A percentile compares a stretch with the other conserved stretches of the same genome.
phyloP scores from a whole-genome alignment of 352 stramenopile species.

The Pythium vanterpoolii region DNA sequence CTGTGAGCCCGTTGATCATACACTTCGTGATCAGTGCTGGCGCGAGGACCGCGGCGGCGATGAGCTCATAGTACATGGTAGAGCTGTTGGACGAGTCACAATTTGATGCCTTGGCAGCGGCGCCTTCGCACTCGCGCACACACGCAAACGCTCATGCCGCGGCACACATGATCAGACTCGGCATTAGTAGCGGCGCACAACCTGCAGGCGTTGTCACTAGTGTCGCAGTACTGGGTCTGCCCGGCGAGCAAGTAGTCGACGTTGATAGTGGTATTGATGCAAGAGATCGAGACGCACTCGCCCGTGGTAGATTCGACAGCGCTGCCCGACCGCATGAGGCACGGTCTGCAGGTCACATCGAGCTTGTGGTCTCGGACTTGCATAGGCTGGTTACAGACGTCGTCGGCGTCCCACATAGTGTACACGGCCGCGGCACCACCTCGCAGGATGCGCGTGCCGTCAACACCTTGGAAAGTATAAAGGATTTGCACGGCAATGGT shows the following conservation, averaged over 20 bases:
- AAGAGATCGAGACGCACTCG: constrained; percentile 28
- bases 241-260: constrained; percentile 26
- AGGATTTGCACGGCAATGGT: neutral
- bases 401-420: constrained; percentile 2
- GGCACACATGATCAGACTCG: constrained; percentile 9
- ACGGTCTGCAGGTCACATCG: constrained; percentile 21
- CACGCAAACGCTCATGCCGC: constrained; percentile 23
- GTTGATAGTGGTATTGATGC: constrained; percentile 3
- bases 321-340: constrained; percentile 22
- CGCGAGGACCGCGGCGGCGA: neutral
- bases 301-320: constrained; percentile 34
- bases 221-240: constrained; percentile 25
- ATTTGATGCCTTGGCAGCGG: neutral
- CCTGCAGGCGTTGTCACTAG: constrained; percentile 24
- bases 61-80: constrained; percentile 1
- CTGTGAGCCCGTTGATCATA: constrained; percentile 2
- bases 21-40: neutral
- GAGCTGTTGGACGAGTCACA: neutral
- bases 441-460: neutral
- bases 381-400: constrained; percentile 7
- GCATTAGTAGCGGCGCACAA: constrained; percentile 11
- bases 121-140: constrained; percentile 24
- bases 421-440: constrained; percentile 1
- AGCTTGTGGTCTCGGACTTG: neutral
- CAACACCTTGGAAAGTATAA: neutral